These are phyloP conservation scores for Stachybotrys chlorohalonatus DNA, from an alignment of 2,329 filamentous ascomycete genomes.

Conservation along the genomic window DNA sequence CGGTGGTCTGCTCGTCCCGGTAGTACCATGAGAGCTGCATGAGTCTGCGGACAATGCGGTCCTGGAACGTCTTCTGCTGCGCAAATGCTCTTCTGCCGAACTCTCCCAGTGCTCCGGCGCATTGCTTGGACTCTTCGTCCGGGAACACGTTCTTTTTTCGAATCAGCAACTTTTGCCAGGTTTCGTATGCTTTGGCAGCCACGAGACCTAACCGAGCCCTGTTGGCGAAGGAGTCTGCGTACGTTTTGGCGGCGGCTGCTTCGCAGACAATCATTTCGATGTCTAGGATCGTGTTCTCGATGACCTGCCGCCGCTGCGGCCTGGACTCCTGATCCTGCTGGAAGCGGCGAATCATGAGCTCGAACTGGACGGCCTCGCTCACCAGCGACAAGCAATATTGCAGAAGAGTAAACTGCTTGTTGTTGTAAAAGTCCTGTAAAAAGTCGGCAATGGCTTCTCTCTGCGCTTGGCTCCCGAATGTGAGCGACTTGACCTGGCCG, in stretches of 20 bases:
- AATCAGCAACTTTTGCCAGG: not conserved
- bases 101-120: not conserved
- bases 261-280: not conserved
- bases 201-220: not conserved
- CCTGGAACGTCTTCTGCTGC: slow-evolving; percentile 2
- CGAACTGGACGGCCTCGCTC: slow-evolving; percentile 7
- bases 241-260: not conserved
- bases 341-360: slow-evolving; percentile 8
- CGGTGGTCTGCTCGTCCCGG: slow-evolving; percentile 7
- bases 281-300: not conserved
- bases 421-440: not conserved
- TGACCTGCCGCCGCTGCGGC: not conserved
- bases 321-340: not conserved
- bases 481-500: not conserved
- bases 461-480: slow-evolving; percentile 1
- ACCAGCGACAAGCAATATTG: slow-evolving; percentile 10
- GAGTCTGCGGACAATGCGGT: slow-evolving; percentile 8
- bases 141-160: not conserved
- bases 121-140: not conserved
- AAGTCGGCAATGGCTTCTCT: slow-evolving; percentile 3
- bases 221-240: not conserved
- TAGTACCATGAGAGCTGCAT: slow-evolving; percentile 7
- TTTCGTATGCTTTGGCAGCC: not conserved
- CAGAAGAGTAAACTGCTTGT: slow-evolving; percentile 3
- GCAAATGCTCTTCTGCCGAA: not conserved